phyloP scores from a whole-genome alignment of 164 flowering plant species.

The Tinospora cordifolia region DNA sequence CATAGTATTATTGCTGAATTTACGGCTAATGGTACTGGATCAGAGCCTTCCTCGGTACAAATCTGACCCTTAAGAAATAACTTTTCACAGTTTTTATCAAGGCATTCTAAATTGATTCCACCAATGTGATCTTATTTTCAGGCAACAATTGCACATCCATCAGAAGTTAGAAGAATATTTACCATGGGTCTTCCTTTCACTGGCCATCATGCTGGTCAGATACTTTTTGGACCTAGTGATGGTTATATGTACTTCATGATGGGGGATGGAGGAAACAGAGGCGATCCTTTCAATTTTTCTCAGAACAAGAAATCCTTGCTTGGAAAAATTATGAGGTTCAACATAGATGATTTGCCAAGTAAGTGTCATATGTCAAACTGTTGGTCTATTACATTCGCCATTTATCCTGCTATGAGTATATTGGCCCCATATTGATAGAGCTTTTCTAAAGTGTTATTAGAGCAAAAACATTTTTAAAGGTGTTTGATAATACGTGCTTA shows the following conservation, averaged over 20 bases:
- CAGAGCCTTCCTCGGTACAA: constrained; percentile 52
- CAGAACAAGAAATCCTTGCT: constrained; percentile 93
- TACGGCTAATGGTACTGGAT: constrained; percentile 48
- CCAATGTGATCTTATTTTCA: constrained; percentile 22
- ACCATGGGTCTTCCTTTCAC: constrained; percentile 95
- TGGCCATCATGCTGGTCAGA: constrained; percentile 80
- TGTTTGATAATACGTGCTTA: no score
- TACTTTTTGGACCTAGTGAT: constrained; percentile 80
- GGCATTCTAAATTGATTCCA: constrained; percentile 6
- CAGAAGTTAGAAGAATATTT: constrained; percentile 83
- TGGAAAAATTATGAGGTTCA: constrained; percentile 87
- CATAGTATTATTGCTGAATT: constrained; percentile 73
- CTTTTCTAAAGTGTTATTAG: no score
- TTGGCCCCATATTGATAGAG: no score
- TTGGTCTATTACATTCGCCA: background rate
- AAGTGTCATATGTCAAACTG: constrained; percentile 21
- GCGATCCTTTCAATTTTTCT: constrained; percentile 74
- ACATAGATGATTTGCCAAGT: constrained; percentile 72
- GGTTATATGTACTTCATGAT: constrained; percentile 88
- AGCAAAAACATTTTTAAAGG: no score
- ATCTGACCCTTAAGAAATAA: constrained; percentile 1
- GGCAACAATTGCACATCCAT: constrained; percentile 59
- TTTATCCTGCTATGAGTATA: background rate
- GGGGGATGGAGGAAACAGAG: constrained; percentile 85
- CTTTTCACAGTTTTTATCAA: background rate